Evolutionary conservation across 2,329 filamentous ascomycete species (phyloP).

Genomic region (Rhinocladiella mackenziei): DNA sequence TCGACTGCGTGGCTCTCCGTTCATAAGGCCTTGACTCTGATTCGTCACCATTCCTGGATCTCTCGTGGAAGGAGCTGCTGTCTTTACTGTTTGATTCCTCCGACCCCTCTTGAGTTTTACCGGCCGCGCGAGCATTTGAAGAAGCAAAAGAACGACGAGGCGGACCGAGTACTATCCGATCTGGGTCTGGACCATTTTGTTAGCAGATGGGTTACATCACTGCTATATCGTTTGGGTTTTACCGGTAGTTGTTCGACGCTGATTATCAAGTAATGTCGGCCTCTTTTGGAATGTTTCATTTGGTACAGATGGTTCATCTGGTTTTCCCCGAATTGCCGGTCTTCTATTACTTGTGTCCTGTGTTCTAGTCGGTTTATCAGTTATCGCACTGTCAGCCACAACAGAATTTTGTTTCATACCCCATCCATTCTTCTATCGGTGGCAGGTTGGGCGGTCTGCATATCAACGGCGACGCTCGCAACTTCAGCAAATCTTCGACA

Average conservation of each 20-base stretch:
- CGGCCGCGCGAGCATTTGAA: slow-evolving; percentile 53
- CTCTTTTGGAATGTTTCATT: slow-evolving; percentile 31
- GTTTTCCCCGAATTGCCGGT: slow-evolving; percentile 18
- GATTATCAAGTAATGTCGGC: slow-evolving; percentile 42
- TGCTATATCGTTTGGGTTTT: slow-evolving; percentile 32
- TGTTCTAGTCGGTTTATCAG: slow-evolving; percentile 35
- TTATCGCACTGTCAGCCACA: slow-evolving; percentile 16
- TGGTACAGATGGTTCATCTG: slow-evolving; percentile 20
- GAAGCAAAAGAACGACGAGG: slow-evolving; percentile 80
- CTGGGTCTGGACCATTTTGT: slow-evolving; percentile 45
- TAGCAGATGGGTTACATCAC: slow-evolving; percentile 11
- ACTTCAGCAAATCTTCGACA: slow-evolving; percentile 67
- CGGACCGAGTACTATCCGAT: slow-evolving; percentile 81
- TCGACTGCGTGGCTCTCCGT: slow-evolving; percentile 16
- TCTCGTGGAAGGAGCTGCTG: slow-evolving; percentile 14
- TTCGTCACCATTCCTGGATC: slow-evolving; percentile 14
- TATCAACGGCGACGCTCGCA: slow-evolving; percentile 79
- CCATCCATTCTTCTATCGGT: slow-evolving; percentile 93
- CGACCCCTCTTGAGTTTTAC: slow-evolving; percentile 36
- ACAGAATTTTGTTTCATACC: slow-evolving; percentile 50
- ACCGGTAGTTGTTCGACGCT: slow-evolving; percentile 49
- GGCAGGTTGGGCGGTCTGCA: slow-evolving; percentile 74
- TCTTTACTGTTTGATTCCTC: slow-evolving; percentile 13
- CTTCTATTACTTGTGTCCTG: slow-evolving; percentile 39
- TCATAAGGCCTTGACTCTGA: slow-evolving; percentile 8